Conservation (phyloP, 2,329 filamentous ascomycete genomes). For the Epichloe sp. region DNA sequence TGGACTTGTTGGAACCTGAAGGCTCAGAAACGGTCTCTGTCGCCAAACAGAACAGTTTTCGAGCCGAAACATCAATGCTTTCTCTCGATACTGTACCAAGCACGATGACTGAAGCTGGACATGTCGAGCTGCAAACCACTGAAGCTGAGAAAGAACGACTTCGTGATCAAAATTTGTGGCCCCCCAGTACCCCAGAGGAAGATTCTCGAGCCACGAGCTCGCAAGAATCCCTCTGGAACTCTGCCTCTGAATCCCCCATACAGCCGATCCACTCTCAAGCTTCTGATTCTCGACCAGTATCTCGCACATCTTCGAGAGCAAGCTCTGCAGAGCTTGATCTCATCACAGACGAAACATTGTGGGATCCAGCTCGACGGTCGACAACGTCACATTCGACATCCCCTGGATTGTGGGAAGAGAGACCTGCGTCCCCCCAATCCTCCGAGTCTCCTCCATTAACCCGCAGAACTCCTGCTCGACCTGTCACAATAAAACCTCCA, state of each 20-base stretch:
- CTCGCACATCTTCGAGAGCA: background rate
- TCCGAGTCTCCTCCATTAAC: background rate
- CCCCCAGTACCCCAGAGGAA: background rate
- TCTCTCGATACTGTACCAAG: background rate
- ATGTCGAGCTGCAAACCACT: background rate
- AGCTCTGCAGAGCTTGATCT: background rate
- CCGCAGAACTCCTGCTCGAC: conserved; percentile 23
- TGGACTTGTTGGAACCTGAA: background rate
- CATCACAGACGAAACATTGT: background rate
- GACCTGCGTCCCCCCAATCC: background rate
- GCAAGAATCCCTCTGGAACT: background rate
- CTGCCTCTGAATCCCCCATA: background rate
- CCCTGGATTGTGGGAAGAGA: background rate
- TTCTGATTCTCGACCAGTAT: background rate
- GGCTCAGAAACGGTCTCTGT: background rate
- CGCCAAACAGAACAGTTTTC: background rate
- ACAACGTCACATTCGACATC: background rate
- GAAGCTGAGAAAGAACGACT: background rate
- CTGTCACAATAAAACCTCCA: conserved; percentile 38
- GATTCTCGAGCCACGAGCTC: background rate
- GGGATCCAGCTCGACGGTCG: background rate
- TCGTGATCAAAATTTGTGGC: background rate
- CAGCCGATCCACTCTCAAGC: background rate
- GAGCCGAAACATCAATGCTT: background rate
- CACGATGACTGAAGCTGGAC: background rate